phyloP scores from a whole-genome alignment of 1,284 basidiomycete genomes.

The Porogramme epimiltina region DNA sequence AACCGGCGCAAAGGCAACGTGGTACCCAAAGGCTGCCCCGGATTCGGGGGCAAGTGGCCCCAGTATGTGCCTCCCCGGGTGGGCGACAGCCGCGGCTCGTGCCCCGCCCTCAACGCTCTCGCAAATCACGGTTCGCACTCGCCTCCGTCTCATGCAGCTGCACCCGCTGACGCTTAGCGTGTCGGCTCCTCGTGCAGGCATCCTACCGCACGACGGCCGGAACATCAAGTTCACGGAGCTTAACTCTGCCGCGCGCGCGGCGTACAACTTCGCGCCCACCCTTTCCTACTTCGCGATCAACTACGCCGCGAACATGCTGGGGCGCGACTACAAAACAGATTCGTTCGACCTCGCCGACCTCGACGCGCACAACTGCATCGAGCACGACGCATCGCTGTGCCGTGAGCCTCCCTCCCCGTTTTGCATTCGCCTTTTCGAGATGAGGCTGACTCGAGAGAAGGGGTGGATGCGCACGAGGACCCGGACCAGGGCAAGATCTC shows the following conservation, averaged over 20 bases:
- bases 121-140: slow-evolving; percentile 65
- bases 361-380: slow-evolving; percentile 72
- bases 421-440: too few relatives aligned
- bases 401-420: slow-evolving; percentile 43
- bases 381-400: slow-evolving; percentile 73
- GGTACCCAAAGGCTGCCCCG: slow-evolving; percentile 56
- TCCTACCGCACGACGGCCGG: slow-evolving; percentile 64
- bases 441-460: too few relatives aligned
- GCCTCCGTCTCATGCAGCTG: not conserved
- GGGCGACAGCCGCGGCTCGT: slow-evolving; percentile 68
- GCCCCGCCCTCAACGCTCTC: slow-evolving; percentile 74
- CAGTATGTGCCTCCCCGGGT: slow-evolving; percentile 56
- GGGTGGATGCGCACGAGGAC: slow-evolving; percentile 8
- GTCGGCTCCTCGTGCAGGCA: slow-evolving; percentile 44
- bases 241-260: slow-evolving; percentile 42
- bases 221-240: slow-evolving; percentile 68
- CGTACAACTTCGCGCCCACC: slow-evolving; percentile 69
- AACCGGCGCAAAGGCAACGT: slow-evolving; percentile 53
- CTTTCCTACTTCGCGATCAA: slow-evolving; percentile 67
- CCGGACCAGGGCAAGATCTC: slow-evolving; percentile 17
- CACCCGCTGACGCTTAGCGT: not conserved
- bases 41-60: slow-evolving; percentile 69
- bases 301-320: slow-evolving; percentile 57
- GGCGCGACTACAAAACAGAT: slow-evolving; percentile 54
- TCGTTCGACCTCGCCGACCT: slow-evolving; percentile 68